These are phyloP conservation scores for Penicillium decumbens DNA, from an alignment of 2,329 filamentous ascomycete species.

Conservation along the genomic window DNA sequence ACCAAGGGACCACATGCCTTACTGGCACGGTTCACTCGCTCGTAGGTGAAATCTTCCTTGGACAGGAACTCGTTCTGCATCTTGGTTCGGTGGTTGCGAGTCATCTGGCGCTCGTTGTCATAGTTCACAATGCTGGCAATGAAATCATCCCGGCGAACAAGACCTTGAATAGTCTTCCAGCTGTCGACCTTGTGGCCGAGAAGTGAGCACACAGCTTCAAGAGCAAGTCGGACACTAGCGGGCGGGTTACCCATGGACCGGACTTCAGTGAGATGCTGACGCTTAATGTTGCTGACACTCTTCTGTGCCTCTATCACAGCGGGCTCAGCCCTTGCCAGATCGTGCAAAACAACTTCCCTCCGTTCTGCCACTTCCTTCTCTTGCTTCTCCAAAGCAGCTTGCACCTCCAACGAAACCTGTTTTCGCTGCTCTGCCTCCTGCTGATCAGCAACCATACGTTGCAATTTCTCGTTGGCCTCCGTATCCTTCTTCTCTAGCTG, in stretches of 20 bases:
- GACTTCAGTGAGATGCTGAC: constrained; percentile 94
- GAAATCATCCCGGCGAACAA: constrained; percentile 90
- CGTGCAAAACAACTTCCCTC: constrained; percentile 76
- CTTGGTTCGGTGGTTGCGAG: constrained; percentile 69
- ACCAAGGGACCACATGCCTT: constrained; percentile 96
- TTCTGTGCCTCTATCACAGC: constrained; percentile 89
- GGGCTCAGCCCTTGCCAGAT: constrained; percentile 86
- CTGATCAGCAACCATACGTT: constrained; percentile 95
- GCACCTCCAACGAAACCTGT: constrained; percentile 80
- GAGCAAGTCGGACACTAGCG: constrained; percentile 78
- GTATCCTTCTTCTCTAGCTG: constrained; percentile 90
- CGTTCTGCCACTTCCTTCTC: constrained; percentile 80
- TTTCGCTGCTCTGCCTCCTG: constrained; percentile 90
- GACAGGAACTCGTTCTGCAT: constrained; percentile 92
- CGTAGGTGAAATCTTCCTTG: constrained; percentile 92
- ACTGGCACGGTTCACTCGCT: constrained; percentile 91
- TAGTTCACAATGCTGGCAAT: constrained; percentile 97
- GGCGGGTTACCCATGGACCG: constrained; percentile 94
- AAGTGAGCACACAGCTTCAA: constrained; percentile 94
- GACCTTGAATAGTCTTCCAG: constrained; percentile 86
- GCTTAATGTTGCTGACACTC: constrained; percentile 97
- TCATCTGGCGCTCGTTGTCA: constrained; percentile 95
- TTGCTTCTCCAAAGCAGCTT: constrained; percentile 79
- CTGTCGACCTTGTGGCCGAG: constrained; percentile 83
- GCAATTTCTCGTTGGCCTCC: constrained; percentile 94